These are phyloP conservation scores for Erigeron canadensis DNA, from an alignment of 129 eudicot genomes.

Conservation along the genomic window DNA sequence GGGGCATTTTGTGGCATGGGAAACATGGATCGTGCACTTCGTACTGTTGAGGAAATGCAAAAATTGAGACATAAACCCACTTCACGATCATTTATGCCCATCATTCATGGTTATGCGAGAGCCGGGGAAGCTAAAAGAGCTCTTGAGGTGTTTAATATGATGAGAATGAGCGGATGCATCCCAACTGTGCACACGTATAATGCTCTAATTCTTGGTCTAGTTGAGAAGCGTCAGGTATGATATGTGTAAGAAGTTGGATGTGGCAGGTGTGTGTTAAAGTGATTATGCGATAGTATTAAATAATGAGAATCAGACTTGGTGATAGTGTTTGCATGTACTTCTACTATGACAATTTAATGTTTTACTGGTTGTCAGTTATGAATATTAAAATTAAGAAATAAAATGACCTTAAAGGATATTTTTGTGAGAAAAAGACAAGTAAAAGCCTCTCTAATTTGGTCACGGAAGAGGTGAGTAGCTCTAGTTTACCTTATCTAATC, in stretches of 20 bases:
- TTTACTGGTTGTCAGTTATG: background rate
- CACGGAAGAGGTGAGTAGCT: background rate
- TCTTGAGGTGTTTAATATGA: conserved; percentile 68
- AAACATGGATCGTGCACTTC: conserved; percentile 85
- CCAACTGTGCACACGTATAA: conserved; percentile 85
- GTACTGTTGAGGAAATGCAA: conserved; percentile 76
- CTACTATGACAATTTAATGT: background rate
- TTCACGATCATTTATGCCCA: conserved; percentile 86
- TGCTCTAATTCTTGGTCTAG: conserved; percentile 84
- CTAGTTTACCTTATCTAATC: background rate
- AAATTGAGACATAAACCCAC: conserved; percentile 73
- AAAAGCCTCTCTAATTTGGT: background rate
- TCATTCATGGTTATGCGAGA: conserved; percentile 82
- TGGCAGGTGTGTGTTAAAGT: background rate
- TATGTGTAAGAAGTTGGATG: background rate
- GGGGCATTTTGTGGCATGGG: conserved; percentile 95
- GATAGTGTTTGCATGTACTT: background rate
- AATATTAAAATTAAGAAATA: background rate
- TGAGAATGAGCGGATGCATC: conserved; percentile 91
- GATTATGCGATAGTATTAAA: background rate
- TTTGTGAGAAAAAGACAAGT: background rate
- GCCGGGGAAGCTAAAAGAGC: conserved; percentile 79
- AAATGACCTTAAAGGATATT: background rate
- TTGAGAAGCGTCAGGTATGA: conserved; percentile 78
- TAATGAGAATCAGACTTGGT: background rate